Base-by-base conservation (phyloP, 2,329 filamentous ascomycete species). In the Capronia epimyces region DNA sequence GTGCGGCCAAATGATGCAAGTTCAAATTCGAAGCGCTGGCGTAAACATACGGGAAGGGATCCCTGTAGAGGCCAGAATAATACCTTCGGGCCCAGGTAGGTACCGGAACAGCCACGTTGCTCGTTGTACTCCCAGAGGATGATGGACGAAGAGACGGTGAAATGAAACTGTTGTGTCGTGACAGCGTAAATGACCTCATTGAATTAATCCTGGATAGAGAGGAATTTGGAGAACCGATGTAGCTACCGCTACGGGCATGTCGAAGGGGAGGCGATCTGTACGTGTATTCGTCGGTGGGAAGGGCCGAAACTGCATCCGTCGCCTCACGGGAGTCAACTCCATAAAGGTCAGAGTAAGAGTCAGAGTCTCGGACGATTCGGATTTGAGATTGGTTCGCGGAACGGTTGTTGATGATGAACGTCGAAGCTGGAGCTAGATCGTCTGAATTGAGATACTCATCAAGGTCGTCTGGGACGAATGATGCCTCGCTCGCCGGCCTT, bases 51-150 rank as follows among this genome's bases (percentile, higher is more conserved):
- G 56, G 50, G 34, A 62, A 60, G 2, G 58, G 56, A 20, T 62
- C 55, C 18, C 42, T 53, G 48, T 62, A 62, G 25, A 57, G 47
- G 27, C 59, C 59, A 9, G 61, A 63, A 65, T 89, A 89, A 67
- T 89, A 89, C 13, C 87, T 70, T 59, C 75, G 81, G 34, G 68
- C 69, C 66, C 75, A 78, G 6, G 70, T 66, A 1, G 75, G 37
- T 74, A 67, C 18, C 56, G 59, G 37, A 74, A 66, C 15, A 58
- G 57, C 31, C 58, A 57, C 31, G 64, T 66, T 67, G 43, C 72
- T 60, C 22, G 73, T 57, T 20, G 70, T 67, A 52, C 71, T 77
- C 16, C 72, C 67, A 41, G 69, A 69, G 10, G 75, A 77, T 27
- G 69, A 48, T 12, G 59, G 58, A 20, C 59, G 53, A 36, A 50